Conservation (phyloP, 495 filamentous ascomycete species). For the Pyronema domesticum region DNA sequence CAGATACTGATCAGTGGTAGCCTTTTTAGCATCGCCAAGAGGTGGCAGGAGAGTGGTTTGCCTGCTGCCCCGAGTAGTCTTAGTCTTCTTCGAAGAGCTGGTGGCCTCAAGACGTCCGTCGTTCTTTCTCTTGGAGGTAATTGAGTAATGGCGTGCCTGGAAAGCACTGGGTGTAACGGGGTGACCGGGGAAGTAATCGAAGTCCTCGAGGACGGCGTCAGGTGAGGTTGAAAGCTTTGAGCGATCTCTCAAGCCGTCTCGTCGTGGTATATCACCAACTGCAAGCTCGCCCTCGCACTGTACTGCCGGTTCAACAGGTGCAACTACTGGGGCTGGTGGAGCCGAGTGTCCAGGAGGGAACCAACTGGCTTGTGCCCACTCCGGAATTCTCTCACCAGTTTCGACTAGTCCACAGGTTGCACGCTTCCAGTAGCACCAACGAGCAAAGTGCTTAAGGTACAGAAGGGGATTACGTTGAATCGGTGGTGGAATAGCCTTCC, state of each 20-base stretch:
- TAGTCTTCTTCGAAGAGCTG: not conserved
- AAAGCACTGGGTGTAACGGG: not conserved
- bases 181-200: slow-evolving; percentile 5
- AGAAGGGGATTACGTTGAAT: slow-evolving; percentile 43
- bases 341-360: slow-evolving; percentile 5
- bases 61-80: not conserved
- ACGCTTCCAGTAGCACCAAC: slow-evolving; percentile 60
- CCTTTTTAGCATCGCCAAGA: slow-evolving; percentile 2
- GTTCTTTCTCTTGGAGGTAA: slow-evolving; percentile 13
- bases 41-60: not conserved
- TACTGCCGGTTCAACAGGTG: not conserved
- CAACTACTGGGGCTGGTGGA: not conserved
- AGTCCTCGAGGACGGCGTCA: slow-evolving; percentile 5
- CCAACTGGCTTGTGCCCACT: slow-evolving; percentile 38
- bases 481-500: slow-evolving; percentile 44
- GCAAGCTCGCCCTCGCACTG: not conserved
- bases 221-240: slow-evolving; percentile 1
- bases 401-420: slow-evolving; percentile 31
- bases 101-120: not conserved
- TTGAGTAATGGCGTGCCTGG: too few relatives aligned
- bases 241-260: slow-evolving; percentile 17
- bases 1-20: slow-evolving; percentile 6
- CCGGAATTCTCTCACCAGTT: slow-evolving; percentile 37
- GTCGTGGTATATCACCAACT: slow-evolving; percentile 10
- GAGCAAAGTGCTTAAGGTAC: slow-evolving; percentile 42